Conservation (phyloP, 2,329 filamentous ascomycete genomes). For the Penicillium sp. region DNA sequence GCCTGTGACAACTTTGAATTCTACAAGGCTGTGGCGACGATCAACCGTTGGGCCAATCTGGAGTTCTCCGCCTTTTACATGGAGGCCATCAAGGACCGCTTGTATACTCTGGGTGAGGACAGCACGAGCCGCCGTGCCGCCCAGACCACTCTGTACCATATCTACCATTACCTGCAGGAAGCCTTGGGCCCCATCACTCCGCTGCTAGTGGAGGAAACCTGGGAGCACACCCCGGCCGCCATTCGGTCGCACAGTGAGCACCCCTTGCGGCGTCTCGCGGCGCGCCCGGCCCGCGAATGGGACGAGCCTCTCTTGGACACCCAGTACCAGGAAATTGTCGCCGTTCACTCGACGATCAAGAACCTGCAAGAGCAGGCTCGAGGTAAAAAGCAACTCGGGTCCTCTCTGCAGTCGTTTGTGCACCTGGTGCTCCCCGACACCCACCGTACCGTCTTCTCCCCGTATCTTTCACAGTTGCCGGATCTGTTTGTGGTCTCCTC, state of each 20-base stretch:
- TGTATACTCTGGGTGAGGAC: slow-evolving; percentile 73
- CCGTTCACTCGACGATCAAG: slow-evolving; percentile 64
- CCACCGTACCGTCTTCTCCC: slow-evolving; percentile 21
- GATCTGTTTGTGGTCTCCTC: slow-evolving; percentile 65
- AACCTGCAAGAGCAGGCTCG: slow-evolving; percentile 67
- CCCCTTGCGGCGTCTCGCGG: slow-evolving; percentile 39
- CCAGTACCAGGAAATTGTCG: slow-evolving; percentile 38
- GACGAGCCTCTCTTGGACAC: slow-evolving; percentile 45
- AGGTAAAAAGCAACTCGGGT: slow-evolving; percentile 65
- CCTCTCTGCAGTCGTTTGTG: slow-evolving; percentile 72
- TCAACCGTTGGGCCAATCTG: slow-evolving; percentile 75
- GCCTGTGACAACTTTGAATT: slow-evolving; percentile 72
- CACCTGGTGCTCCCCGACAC: slow-evolving; percentile 26
- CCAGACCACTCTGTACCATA: slow-evolving; percentile 52
- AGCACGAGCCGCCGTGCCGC: slow-evolving; percentile 55
- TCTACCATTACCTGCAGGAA: slow-evolving; percentile 66
- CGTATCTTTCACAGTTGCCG: slow-evolving; percentile 47
- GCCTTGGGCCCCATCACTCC: slow-evolving; percentile 80
- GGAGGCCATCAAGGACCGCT: slow-evolving; percentile 81
- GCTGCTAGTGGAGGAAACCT: slow-evolving; percentile 79
- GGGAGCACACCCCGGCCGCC: slow-evolving; percentile 65
- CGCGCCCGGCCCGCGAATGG: slow-evolving; percentile 30
- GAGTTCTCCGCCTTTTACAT: slow-evolving; percentile 93
- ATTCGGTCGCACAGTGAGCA: slow-evolving; percentile 50
- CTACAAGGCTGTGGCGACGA: slow-evolving; percentile 63